Evolutionary conservation across 1,284 basidiomycete species (phyloP).

Genomic region (Ustilago tritici): DNA sequence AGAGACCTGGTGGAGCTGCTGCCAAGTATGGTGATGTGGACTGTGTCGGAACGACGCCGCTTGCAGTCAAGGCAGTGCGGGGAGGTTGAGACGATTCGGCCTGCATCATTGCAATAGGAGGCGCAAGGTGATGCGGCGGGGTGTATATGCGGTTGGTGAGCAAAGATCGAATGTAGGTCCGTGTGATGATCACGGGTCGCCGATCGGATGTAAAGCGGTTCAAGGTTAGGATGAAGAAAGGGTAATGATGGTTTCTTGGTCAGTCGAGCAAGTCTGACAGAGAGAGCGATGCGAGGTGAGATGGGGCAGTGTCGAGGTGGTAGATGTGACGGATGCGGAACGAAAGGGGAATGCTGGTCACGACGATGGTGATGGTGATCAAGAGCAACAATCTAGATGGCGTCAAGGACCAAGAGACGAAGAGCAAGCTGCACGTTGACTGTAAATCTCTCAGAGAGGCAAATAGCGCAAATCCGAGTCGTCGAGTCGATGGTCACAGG

Average conservation of each 20-base stretch:
- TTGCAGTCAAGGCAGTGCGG: constrained; percentile 13
- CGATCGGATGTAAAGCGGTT: background rate
- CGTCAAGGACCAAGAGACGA: constrained; percentile 6
- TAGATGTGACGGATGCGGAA: background rate
- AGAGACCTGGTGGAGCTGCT: constrained; percentile 32
- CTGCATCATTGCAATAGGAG: constrained; percentile 25
- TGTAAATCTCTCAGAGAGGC: constrained; percentile 14
- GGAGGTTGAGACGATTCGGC: constrained; percentile 33
- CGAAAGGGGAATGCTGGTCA: background rate
- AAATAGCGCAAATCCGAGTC: constrained; percentile 17
- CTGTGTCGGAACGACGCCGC: constrained; percentile 6
- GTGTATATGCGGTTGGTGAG: background rate
- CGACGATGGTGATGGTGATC: background rate
- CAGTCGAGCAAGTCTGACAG: constrained; percentile 20
- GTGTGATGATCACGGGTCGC: constrained; percentile 23
- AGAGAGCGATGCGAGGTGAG: background rate
- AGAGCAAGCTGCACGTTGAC: constrained; percentile 26
- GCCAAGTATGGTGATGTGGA: constrained; percentile 39
- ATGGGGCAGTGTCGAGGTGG: background rate
- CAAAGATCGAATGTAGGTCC: constrained; percentile 1
- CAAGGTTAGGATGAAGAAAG: constrained; percentile 1
- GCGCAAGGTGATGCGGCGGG: constrained; percentile 9
- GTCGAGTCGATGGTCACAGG: constrained; percentile 17
- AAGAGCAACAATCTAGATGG: constrained; percentile 11
- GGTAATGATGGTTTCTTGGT: constrained; percentile 5